Conservation (phyloP, 176 grass and related monocot species). For the Cymbopogon citratus region DNA sequence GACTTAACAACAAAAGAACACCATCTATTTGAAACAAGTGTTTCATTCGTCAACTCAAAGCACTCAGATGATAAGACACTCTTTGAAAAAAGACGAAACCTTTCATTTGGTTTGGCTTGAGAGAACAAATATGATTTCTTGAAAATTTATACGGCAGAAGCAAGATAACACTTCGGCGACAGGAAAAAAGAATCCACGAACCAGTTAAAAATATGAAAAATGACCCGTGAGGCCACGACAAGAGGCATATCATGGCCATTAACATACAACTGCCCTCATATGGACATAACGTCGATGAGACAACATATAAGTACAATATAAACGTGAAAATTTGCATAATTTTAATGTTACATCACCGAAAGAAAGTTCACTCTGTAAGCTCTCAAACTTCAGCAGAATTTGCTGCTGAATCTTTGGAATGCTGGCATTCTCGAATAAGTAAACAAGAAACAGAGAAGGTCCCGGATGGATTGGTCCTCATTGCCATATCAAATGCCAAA, state of each 20-base stretch:
- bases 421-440: background rate
- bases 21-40: too few relatives aligned
- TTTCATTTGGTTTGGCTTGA: background rate
- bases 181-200: background rate
- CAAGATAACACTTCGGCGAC: background rate
- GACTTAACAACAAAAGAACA: too few relatives aligned
- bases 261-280: conserved; percentile 13
- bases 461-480: background rate
- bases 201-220: background rate
- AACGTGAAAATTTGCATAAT: conserved; percentile 1
- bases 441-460: background rate
- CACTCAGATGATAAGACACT: background rate
- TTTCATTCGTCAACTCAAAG: too few relatives aligned
- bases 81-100: background rate
- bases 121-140: background rate
- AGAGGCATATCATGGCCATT: background rate
- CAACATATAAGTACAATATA: background rate
- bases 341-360: conserved; percentile 23
- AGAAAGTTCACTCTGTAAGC: background rate
- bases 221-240: background rate
- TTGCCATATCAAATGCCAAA: conserved; percentile 64
- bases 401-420: background rate
- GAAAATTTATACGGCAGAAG: background rate
- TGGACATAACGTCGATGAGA: conserved; percentile 25
- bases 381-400: conserved; percentile 10